Conservation (phyloP, 1,139 yeast species). For the Scheffersomyces cryptocercus region DNA sequence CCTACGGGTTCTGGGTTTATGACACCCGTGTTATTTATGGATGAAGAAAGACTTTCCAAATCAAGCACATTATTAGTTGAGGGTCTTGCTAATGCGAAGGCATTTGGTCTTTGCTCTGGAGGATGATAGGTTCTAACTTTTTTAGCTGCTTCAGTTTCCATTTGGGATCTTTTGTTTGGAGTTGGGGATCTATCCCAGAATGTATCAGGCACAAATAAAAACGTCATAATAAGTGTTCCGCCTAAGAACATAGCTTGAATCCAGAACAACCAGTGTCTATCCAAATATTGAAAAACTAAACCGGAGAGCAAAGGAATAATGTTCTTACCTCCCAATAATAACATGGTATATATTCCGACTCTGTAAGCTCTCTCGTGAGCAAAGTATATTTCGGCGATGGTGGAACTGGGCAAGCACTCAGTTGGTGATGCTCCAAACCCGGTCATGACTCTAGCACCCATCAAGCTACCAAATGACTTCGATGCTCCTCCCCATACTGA, state of each 20-base stretch:
- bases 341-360: constrained; percentile 60
- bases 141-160: constrained; percentile 53
- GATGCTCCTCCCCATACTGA: constrained; percentile 58
- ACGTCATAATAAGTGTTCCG: constrained; percentile 43
- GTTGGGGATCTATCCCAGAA: constrained; percentile 62
- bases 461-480: constrained; percentile 46
- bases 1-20: constrained; percentile 16
- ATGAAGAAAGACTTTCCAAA: constrained; percentile 20
- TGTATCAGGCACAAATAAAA: constrained; percentile 63
- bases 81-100: constrained; percentile 27
- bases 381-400: constrained; percentile 64
- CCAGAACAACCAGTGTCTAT: constrained; percentile 67
- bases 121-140: constrained; percentile 32
- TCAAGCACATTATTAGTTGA: constrained; percentile 19
- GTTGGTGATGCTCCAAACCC: constrained; percentile 65
- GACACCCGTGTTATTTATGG: constrained; percentile 11
- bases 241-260: constrained; percentile 57
- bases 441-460: constrained; percentile 59
- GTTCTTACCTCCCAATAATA: constrained; percentile 64
- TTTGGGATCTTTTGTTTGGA: constrained; percentile 48
- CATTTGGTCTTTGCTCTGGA: constrained; percentile 33
- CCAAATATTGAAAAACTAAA: constrained; percentile 48
- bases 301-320: constrained; percentile 59
- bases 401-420: constrained; percentile 62
- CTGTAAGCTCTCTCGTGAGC: constrained; percentile 69